A percentile compares a stretch with the other conserved stretches of the same genome.
These are phyloP conservation scores for Botryobasidium botryosum DNA, from an alignment of 768 basidiomycete genomes.

Conservation along the genomic window DNA sequence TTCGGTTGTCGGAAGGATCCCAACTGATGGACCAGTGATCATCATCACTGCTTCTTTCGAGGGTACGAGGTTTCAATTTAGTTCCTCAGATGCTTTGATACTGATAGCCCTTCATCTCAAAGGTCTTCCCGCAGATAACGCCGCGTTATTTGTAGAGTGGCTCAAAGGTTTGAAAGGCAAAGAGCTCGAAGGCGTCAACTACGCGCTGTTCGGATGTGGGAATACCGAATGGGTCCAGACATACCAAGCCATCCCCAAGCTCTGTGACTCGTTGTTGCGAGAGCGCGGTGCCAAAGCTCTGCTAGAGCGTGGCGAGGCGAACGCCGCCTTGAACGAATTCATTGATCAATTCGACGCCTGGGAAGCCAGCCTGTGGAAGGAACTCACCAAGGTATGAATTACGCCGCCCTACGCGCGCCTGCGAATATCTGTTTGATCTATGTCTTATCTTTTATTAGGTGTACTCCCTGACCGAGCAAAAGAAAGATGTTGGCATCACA, in stretches of 20 bases:
- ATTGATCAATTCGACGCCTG: constrained; percentile 31
- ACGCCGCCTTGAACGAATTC: constrained; percentile 27
- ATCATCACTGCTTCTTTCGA: constrained; percentile 34
- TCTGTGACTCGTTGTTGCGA: constrained; percentile 24
- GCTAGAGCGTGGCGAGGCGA: constrained; percentile 24
- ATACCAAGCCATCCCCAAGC: constrained; percentile 29
- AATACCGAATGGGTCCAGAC: constrained; percentile 34
- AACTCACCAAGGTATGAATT: too few relatives aligned
- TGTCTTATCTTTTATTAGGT: too few relatives aligned
- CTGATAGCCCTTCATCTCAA: too few relatives aligned
- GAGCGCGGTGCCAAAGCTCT: constrained; percentile 24
- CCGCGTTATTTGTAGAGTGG: constrained; percentile 29
- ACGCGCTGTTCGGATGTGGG: constrained; percentile 34
- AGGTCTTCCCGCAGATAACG: constrained; percentile 37
- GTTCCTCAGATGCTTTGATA: constrained; percentile 19
- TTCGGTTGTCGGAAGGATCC: too few relatives aligned
- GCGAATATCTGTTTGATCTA: too few relatives aligned
- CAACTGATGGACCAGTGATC: constrained; percentile 29
- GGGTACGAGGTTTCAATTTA: constrained; percentile 15
- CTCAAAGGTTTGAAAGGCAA: constrained; percentile 19
- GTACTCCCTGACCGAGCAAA: too few relatives aligned
- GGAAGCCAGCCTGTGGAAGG: too few relatives aligned
- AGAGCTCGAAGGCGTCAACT: constrained; percentile 21
- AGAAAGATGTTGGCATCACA: too few relatives aligned
- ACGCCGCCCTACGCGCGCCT: too few relatives aligned